Percentiles rank a stretch among this genome's conserved stretches.
Evolutionary conservation across 345 rosid genomes (phyloP).

Genomic region (Gossypium stocksii): DNA sequence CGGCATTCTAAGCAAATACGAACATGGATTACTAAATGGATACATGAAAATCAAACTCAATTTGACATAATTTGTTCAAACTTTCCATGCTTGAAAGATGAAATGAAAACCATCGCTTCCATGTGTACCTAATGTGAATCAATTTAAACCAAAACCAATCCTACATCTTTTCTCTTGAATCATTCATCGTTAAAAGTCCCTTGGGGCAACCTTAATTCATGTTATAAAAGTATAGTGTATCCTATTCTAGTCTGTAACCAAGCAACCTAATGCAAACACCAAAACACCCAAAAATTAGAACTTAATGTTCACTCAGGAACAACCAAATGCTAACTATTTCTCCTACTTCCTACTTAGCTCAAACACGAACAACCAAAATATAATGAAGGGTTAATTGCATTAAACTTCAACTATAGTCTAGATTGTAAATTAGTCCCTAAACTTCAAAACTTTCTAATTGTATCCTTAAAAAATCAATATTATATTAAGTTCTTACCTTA

Average conservation of each 20-base stretch:
- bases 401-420: no score
- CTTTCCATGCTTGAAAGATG: not conserved
- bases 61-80: not conserved
- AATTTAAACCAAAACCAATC: not conserved
- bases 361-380: not conserved
- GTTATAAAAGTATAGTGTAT: not conserved
- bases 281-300: not conserved
- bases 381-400: not conserved
- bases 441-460: no score
- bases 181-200: not conserved
- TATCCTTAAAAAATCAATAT: no score
- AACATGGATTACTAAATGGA: not conserved
- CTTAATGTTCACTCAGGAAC: not conserved
- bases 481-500: no score
- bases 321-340: not conserved
- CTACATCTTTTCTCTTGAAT: not conserved
- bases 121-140: not conserved
- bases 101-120: not conserved
- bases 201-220: not conserved
- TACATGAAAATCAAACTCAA: not conserved
- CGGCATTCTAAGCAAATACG: constrained; percentile 57
- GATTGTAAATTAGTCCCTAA: no score
- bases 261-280: not conserved
- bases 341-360: not conserved
- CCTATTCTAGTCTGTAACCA: not conserved